Base-by-base conservation (phyloP, 345 rosid species). In the Ceriops zippeliana region DNA sequence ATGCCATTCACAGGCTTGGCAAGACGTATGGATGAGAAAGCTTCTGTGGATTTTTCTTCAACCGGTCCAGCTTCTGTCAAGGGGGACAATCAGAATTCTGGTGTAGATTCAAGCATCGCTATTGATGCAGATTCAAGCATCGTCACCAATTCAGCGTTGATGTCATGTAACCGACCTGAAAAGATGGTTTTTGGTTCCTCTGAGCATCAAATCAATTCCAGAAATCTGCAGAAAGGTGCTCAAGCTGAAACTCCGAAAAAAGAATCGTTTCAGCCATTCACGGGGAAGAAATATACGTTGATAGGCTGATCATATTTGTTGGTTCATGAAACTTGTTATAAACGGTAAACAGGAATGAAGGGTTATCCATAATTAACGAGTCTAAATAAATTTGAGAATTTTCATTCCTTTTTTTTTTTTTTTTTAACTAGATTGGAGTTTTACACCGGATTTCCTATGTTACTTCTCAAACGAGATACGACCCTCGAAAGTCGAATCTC, bases 201-300 rank as follows among this genome's bases (percentile, higher is more conserved):
- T 7, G n/a, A 35, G 32, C 11, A 5, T 22, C 27, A 10, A 60
- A 35, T 17, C 16, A 69, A 28, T 47, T 30, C 22, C 11, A 52
- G 8, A 20, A 5, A 58, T 42, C 17, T 24, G 24, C 53, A 24
- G 38, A 47, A 4, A 16, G n/a, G 37, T 8, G 34, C 35, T 8
- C 21, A 27, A 9, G 56, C 26, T 35, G 67, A 63, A 32, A 37
- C 51, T 52, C 16, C 61, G 7, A 34, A 59, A 32, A 63, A 64
- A 21, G 20, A 71, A 31, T 30, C 46, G n/a, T 77, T 68, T 54
- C 70, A 37, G 57, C 73, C 70, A 32, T 73, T 73, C 20, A 63
- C 76, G 1, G 76, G 70, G 31, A 72, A 52, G 61, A 67, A 66
- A 38, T 52, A 73, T 52, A 34, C 62, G 15, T 46, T 67, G 46